These are phyloP conservation scores for Knufia petricola DNA, from an alignment of 2,329 filamentous ascomycete species.

Conservation along the genomic window DNA sequence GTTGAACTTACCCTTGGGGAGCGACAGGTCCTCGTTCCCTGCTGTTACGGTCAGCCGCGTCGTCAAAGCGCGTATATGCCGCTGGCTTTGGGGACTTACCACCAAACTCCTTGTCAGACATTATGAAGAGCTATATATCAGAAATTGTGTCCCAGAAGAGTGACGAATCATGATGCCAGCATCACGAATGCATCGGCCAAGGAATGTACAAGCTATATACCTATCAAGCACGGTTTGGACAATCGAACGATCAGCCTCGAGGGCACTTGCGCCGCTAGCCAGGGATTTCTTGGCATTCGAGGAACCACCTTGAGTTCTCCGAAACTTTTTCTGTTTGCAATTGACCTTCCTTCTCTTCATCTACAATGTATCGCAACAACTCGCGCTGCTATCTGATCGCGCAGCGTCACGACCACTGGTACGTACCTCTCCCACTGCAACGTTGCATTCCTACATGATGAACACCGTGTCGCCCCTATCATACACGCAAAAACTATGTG, in stretches of 20 bases:
- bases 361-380: not conserved
- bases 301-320: not conserved
- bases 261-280: not conserved
- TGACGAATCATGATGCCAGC: constrained; percentile 9
- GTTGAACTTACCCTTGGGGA: constrained; percentile 44
- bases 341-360: not conserved
- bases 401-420: not conserved
- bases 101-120: constrained; percentile 49
- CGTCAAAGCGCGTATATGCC: not conserved
- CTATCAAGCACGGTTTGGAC: not conserved
- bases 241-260: not conserved
- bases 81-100: constrained; percentile 10
- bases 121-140: constrained; percentile 20
- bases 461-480: constrained; percentile 57
- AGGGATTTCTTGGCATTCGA: not conserved
- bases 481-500: constrained; percentile 39
- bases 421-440: not conserved
- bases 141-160: not conserved
- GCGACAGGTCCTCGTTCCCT: constrained; percentile 51
- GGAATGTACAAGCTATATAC: not conserved
- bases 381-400: not conserved
- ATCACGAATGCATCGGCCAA: not conserved
- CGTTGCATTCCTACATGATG: constrained; percentile 36
- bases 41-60: constrained; percentile 11
- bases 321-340: not conserved